Conservation (phyloP, 2,329 filamentous ascomycete species). For the Rhynchosporium secalis region DNA sequence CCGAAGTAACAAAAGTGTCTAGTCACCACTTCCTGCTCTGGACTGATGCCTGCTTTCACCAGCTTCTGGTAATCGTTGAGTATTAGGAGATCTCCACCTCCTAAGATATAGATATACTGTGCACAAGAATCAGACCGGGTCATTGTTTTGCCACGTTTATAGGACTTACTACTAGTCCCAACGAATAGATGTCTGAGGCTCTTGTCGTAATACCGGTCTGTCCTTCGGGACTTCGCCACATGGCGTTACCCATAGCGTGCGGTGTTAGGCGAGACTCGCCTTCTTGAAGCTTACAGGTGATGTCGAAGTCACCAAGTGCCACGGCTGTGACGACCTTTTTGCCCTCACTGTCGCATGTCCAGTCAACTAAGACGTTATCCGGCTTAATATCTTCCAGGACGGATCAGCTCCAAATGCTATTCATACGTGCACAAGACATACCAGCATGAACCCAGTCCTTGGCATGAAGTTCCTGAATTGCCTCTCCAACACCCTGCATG, state of each 20-base stretch:
- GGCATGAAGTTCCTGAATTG: neutral
- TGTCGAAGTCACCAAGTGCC: conserved; percentile 11
- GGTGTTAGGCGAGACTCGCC: conserved; percentile 3
- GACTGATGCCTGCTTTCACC: neutral
- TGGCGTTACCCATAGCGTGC: conserved; percentile 13
- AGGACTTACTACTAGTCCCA: conserved; percentile 14
- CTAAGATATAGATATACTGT: neutral
- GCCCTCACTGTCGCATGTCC: conserved; percentile 9
- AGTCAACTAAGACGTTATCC: conserved; percentile 31
- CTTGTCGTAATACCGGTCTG: conserved; percentile 9
- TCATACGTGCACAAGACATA: neutral
- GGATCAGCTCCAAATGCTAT: neutral
- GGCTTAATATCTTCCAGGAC: conserved; percentile 3
- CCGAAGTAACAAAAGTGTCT: conserved; percentile 16
- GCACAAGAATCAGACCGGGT: neutral
- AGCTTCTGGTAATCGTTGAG: conserved; percentile 8
- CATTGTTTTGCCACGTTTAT: neutral
- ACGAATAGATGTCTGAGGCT: conserved; percentile 15
- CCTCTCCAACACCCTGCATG: neutral
- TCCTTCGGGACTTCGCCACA: conserved; percentile 13
- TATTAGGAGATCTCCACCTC: conserved; percentile 8
- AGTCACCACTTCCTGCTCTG: conserved; percentile 9
- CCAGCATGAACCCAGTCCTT: conserved; percentile 2
- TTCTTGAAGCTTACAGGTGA: conserved; percentile 9
- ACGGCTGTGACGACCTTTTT: conserved; percentile 11